phyloP scores from a whole-genome alignment of 257 asterid species.

The Agastache rugosa region DNA sequence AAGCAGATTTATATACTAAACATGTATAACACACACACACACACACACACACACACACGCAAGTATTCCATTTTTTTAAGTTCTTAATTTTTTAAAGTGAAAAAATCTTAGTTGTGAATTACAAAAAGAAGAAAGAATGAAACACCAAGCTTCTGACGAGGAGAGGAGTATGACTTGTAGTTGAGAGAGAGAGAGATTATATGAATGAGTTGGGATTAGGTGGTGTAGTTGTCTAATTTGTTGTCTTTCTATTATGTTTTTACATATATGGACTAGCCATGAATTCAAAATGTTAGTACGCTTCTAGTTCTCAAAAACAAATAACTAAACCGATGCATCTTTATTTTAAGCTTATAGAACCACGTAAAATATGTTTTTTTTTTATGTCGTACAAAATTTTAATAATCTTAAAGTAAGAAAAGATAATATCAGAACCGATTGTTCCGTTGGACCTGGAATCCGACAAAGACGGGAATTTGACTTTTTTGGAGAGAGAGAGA shows the following conservation, averaged over 20 bases:
- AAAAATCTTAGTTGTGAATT: neutral
- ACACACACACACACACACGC: no score
- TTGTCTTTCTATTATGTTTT: neutral
- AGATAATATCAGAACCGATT: neutral
- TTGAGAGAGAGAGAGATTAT: no score
- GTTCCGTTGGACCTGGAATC: slow-evolving; percentile 13
- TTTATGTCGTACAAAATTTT: neutral
- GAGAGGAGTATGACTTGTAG: no score
- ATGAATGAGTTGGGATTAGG: neutral
- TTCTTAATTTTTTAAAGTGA: neutral
- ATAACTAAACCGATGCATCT: neutral
- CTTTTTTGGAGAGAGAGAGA: neutral
- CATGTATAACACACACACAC: no score
- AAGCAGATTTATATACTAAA: neutral
- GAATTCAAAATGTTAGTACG: neutral
- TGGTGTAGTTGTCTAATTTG: neutral
- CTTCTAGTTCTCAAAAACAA: neutral
- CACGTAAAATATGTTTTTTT: neutral
- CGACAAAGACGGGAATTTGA: slow-evolving; percentile 14
- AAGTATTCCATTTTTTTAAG: neutral
- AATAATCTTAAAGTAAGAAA: no score
- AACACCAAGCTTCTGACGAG: no score
- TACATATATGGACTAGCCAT: neutral
- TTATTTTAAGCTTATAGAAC: neutral
- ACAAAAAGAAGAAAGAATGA: neutral